phyloP scores from a whole-genome alignment of 2,329 filamentous ascomycete species.

The Corynespora cassiicola region DNA sequence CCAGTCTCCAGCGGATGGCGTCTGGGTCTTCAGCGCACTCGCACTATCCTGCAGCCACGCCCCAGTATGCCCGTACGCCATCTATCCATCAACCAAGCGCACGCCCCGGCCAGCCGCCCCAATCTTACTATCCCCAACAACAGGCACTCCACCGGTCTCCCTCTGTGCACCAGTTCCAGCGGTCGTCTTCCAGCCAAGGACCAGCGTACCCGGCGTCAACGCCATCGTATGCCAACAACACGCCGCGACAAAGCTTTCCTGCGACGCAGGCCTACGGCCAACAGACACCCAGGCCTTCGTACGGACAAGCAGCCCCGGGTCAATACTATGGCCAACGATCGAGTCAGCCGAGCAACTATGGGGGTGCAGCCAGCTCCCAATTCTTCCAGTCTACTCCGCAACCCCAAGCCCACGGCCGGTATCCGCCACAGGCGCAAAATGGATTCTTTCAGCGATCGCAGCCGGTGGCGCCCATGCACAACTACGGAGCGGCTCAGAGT shows the following conservation, averaged over 20 bases:
- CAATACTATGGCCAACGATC: conserved; percentile 41
- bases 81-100: conserved; percentile 29
- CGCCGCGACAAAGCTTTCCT: conserved; percentile 33
- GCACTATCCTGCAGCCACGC: conserved; percentile 32
- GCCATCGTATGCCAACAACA: conserved; percentile 31
- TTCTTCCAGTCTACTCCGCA: conserved; percentile 43
- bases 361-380: conserved; percentile 33
- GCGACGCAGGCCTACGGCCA: conserved; percentile 36
- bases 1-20: conserved; percentile 33
- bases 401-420: conserved; percentile 38
- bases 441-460: conserved; percentile 43
- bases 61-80: conserved; percentile 42
- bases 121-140: conserved; percentile 43
- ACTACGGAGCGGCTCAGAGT: conserved; percentile 32
- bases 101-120: conserved; percentile 36
- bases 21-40: conserved; percentile 32
- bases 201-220: conserved; percentile 37
- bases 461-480: conserved; percentile 37
- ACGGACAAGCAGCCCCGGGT: conserved; percentile 27
- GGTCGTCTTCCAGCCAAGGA: conserved; percentile 35
- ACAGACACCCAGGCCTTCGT: conserved; percentile 39
- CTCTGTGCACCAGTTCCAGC: conserved; percentile 43
- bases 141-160: conserved; percentile 42
- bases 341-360: conserved; percentile 33
- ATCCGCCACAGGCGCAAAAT: conserved; percentile 35